Evolutionary conservation across 2,329 filamentous ascomycete genomes (phyloP), one percentile per base, ranked within the genome.

Genomic region (Trichophaea hybrida): DNA sequence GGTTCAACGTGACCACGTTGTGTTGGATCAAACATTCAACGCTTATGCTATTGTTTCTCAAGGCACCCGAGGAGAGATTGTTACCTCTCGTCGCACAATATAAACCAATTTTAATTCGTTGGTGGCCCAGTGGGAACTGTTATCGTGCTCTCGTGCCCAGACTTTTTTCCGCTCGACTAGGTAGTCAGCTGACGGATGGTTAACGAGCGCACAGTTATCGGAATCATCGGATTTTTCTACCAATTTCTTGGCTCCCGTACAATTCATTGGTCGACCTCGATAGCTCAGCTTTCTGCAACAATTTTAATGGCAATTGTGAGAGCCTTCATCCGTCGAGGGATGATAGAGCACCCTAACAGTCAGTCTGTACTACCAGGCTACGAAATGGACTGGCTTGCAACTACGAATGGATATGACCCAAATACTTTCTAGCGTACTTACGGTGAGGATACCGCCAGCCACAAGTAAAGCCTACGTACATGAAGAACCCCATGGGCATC

Each of bases 381-480:
- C 53, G 69, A 71, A 44, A 60, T 71, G 1, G 69, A 70, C 31
- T 70, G 69, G 69, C 59, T 70, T 7, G 66, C 68, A 12, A 60
- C 24, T 64, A 24, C 58, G 60, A 33, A 31, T 67, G 24, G 24
- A 13, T 60, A 38, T 32, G 33, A 56, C 54, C 44, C 17, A 44
- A 13, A 8, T n/a, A 17, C 38, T n/a, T 15, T n/a, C 15, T 31
- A 38, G 13, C 12, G n/a, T 24, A 24, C 24, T 24, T 24, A 24
- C 24, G 24, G 24, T 3, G 24, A 24, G 24, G 24, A 24, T 24
- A 24, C 24, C 24, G 24, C 24, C 24, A 24, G 3, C 24, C 24
- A 24, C 24, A 24, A 3, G 24, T 3, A 3, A 24, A 24, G 24
- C 24, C 24, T 3, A 24, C 24, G 24, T 24, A 24, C 24, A 3